These are phyloP conservation scores for Yamadazyma diospyri DNA, from an alignment of 1,139 yeast species.

Conservation along the genomic window DNA sequence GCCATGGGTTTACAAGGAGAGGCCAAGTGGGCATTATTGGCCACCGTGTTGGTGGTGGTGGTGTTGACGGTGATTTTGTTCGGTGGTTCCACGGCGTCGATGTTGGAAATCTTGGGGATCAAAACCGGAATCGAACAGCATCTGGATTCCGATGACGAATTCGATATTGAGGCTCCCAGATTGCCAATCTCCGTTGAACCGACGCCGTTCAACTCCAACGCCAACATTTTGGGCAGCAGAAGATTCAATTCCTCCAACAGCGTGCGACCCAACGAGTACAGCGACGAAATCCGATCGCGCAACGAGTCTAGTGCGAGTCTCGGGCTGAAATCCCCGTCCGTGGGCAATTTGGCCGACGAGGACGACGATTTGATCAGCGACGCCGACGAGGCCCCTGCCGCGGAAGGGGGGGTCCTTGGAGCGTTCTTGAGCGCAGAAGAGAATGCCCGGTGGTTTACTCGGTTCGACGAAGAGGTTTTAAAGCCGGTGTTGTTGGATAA, in stretches of 20 bases:
- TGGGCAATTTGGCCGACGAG: conserved; percentile 16
- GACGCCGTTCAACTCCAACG: conserved; percentile 15
- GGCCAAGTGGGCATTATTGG: conserved; percentile 80
- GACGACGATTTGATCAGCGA: conserved; percentile 34
- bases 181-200: conserved; percentile 22
- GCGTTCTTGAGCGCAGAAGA: conserved; percentile 61
- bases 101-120: conserved; percentile 92
- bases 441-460: conserved; percentile 87
- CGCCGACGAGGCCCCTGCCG: conserved; percentile 28
- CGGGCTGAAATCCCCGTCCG: too few species aligned
- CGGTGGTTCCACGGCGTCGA: conserved; percentile 98
- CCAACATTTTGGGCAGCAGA: conserved; percentile 30
- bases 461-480: conserved; percentile 90
- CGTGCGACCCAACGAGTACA: conserved; percentile 8
- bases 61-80: conserved; percentile 93
- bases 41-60: conserved; percentile 94
- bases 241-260: conserved; percentile 17
- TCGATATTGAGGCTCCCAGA: conserved; percentile 51
- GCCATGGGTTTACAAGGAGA: conserved; percentile 98
- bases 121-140: conserved; percentile 83
- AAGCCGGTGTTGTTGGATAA: conserved; percentile 89
- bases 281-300: conserved; percentile 22
- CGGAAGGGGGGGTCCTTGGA: conserved; percentile 32
- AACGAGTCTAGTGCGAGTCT: conserved; percentile 27
- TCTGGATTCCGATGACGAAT: conserved; percentile 83